These are phyloP conservation scores for Urtica urens DNA, from an alignment of 306 rosid species.

Conservation along the genomic window DNA sequence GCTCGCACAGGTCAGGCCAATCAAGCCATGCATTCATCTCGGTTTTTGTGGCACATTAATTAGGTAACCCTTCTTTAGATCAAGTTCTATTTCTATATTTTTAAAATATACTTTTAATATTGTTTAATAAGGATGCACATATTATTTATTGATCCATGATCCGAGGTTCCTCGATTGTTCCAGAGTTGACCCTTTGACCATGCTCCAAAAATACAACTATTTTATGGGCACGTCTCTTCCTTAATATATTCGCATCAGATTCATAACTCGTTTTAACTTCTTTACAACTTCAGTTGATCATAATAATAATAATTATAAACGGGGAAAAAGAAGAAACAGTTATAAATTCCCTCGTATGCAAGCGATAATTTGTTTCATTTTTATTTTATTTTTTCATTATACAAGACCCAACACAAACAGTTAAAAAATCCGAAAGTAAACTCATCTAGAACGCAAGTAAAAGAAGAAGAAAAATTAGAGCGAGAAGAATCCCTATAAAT, in stretches of 20 bases:
- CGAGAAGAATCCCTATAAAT: neutral
- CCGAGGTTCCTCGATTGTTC: slow-evolving; percentile 3
- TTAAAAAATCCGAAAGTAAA: neutral
- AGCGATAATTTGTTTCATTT: neutral
- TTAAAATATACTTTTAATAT: no score
- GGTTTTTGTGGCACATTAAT: no score
- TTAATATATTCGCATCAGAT: neutral
- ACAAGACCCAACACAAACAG: neutral
- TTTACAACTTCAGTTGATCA: neutral
- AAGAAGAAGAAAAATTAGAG: no score
- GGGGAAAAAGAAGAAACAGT: no score
- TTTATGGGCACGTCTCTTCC: neutral
- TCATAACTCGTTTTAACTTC: neutral
- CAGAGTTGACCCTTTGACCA: neutral
- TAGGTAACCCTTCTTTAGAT: no score
- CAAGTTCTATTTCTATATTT: no score
- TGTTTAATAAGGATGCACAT: no score
- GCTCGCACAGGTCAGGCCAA: no score
- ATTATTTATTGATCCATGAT: neutral
- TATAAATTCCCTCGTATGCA: neutral
- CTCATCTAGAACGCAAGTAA: no score
- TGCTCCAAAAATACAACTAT: neutral
- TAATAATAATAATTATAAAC: no score
- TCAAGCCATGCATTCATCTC: no score
- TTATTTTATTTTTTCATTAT: neutral